Evolutionary conservation across 106 monocot species (phyloP), one percentile per base, ranked within the genome.

Genomic region (Posidonia australis): DNA sequence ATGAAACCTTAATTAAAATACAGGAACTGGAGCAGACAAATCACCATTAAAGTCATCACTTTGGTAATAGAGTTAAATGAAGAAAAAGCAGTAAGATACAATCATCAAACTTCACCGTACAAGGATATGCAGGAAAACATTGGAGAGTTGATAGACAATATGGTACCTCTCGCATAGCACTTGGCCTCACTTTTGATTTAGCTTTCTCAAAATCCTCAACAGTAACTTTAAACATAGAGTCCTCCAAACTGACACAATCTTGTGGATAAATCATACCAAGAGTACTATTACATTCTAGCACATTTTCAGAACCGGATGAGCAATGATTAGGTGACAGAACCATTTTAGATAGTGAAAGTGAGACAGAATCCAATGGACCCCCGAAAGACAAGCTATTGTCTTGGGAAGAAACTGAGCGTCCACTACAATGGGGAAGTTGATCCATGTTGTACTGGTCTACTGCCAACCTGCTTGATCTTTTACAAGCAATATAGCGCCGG

Each of bases 121-220:
- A 36, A 36, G 31, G 29, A n/a, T 32, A 32, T n/a, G 1, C 17
- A n/a, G 13, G 57, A 57, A 28, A 57, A 57, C 10, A 49, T 17
- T 49, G 5, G 17, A 13, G n/a, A 49, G 48, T n/a, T 2, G 3
- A 7, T 55, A 55, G 25, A 25, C 25, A 55, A 24, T 55, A 4
- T 17, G 44, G 17, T 84, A 90, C 96, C 96, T 98, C 96, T 61
- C 96, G 78, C 96, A 98, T 91, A 49, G 91, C 84, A 77, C 90
- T 91, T 36, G 96, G 96, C 63, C 83, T 82, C 70, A 91, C 84
- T 91, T 87, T 98, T 71, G 81, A 64, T 58, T 85, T 98, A 25
- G 96, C 90, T 41, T 79, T 84, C 54, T 85, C 74, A 79, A 98
- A 98, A 76, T 98, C 96, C 10, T 79, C 79, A 43, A 66, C 19